These are phyloP conservation scores for Aspergillus sclerotioniger DNA, from an alignment of 495 filamentous ascomycete genomes.

Conservation along the genomic window DNA sequence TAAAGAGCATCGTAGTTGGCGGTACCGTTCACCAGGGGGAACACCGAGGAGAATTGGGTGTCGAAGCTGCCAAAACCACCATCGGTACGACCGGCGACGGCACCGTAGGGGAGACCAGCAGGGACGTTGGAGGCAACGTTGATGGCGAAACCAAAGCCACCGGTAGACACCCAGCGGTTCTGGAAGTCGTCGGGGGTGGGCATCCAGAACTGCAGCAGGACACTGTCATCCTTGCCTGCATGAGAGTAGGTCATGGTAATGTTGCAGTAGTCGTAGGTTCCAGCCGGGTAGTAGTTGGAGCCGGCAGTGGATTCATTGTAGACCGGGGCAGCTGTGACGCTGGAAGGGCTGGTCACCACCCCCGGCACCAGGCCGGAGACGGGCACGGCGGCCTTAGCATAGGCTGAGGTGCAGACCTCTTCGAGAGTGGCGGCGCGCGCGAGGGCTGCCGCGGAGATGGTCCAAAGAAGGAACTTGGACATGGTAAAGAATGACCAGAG, in stretches of 20 bases:
- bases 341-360: slow-evolving; percentile 32
- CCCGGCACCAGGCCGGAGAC: slow-evolving; percentile 21
- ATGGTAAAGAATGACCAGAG: neutral
- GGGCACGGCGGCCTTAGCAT: slow-evolving; percentile 28
- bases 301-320: slow-evolving; percentile 31
- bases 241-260: slow-evolving; percentile 47
- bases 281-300: slow-evolving; percentile 21
- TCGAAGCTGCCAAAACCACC: slow-evolving; percentile 50
- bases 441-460: slow-evolving; percentile 1
- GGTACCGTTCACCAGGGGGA: slow-evolving; percentile 42
- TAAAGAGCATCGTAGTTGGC: slow-evolving; percentile 42
- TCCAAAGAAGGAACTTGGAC: neutral
- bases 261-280: slow-evolving; percentile 40
- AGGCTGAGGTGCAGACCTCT: slow-evolving; percentile 30
- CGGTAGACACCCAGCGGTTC: slow-evolving; percentile 45
- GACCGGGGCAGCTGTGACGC: slow-evolving; percentile 26
- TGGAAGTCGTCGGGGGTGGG: slow-evolving; percentile 38
- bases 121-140: slow-evolving; percentile 39
- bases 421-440: slow-evolving; percentile 13
- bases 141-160: slow-evolving; percentile 47
- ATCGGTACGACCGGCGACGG: slow-evolving; percentile 15
- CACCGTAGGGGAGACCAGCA: slow-evolving; percentile 36
- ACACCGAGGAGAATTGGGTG: slow-evolving; percentile 31
- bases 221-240: slow-evolving; percentile 31
- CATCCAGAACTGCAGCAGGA: slow-evolving; percentile 40